A percentile compares a stretch with the other conserved stretches of the same genome.
These are phyloP conservation scores for Candida coleopterorum DNA, from an alignment of 805 yeast species.

Conservation along the genomic window DNA sequence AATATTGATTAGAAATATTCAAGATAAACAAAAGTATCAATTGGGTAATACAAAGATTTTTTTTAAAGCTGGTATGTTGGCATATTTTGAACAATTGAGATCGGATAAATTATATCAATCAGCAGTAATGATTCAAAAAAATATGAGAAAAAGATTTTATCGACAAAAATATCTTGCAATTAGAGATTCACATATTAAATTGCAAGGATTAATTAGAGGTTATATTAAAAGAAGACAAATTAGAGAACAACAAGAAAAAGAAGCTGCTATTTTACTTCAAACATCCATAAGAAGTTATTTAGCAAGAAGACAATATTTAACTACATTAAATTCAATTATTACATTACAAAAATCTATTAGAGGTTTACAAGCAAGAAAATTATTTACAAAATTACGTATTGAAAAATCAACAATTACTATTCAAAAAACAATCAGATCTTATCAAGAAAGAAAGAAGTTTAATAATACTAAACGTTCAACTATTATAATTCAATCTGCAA, in stretches of 20 bases:
- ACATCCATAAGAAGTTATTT: constrained; percentile 54
- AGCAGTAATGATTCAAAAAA: constrained; percentile 83
- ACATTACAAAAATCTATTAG: constrained; percentile 45
- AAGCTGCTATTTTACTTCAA: constrained; percentile 70
- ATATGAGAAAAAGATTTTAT: constrained; percentile 59
- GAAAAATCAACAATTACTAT: constrained; percentile 62
- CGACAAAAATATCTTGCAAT: constrained; percentile 57
- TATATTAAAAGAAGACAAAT: constrained; percentile 50
- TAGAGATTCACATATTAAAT: constrained; percentile 45
- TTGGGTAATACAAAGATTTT: constrained; percentile 91
- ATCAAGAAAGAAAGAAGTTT: constrained; percentile 52
- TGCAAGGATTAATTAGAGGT: constrained; percentile 68
- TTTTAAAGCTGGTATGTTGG: constrained; percentile 95
- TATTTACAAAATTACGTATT: constrained; percentile 45
- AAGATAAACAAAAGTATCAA: constrained; percentile 70
- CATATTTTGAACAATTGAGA: constrained; percentile 81
- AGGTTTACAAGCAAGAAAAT: constrained; percentile 52
- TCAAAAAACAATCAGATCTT: constrained; percentile 73
- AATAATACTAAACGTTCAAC: constrained; percentile 48
- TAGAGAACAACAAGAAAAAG: constrained; percentile 48
- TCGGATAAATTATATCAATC: constrained; percentile 71
- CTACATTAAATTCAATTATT: constrained; percentile 34
- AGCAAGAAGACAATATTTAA: constrained; percentile 37
- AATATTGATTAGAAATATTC: constrained; percentile 61
- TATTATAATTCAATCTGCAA: constrained; percentile 67